Base-by-base conservation (phyloP, 257 asterid genomes). In the Solanum appendiculatum region DNA sequence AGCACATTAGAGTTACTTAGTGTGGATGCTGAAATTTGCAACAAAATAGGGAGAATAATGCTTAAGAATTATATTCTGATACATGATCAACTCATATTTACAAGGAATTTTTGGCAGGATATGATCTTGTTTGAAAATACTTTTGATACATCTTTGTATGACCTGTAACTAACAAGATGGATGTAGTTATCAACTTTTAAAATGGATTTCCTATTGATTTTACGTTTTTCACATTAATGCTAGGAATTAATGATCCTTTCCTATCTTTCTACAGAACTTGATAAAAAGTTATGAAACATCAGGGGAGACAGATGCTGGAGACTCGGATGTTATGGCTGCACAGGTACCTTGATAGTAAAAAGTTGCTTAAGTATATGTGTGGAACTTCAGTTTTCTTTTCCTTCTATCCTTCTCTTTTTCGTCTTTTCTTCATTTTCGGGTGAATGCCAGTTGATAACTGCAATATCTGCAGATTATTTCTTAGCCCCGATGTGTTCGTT, bases 271-370 rank as follows among this genome's bases (percentile, higher is more conserved):
- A 11, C 93, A 96, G 98, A 88, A 88, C 63, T 68, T 94, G 89
- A 86, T 94, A 63, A 94, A 90, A 90, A 89, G 89, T 86, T 83
- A 89, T 88, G 98, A 92, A 86, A 89, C 88, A 78, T 83, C 89
- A 13, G 94, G 94, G 44, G 95, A 92, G 51, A 10, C 48, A 25
- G 99, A 93, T 72, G 94, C 90, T 54, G 93, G 90, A 48, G 82
- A 91, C 87, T 89, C 95, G 56, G 98, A 95, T 83, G 92, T 73
- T 56, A 70, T 93, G 72, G 94, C 95, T 72, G 70, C 92, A 74
- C 98, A 96, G 96, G 99, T 56, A 88, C 82, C 80, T 70, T 73
- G 82, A 73, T 73, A 11, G 12, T 21, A 37, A 36, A 11, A 12
- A 37, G 31, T 73, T 20, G 31, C 82, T 36, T 5, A 73, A 73